Percentiles rank a stretch among this genome's conserved stretches.
These are phyloP conservation scores for Paecilomyces variotii DNA, from an alignment of 2,329 filamentous ascomycete genomes.

Conservation along the genomic window DNA sequence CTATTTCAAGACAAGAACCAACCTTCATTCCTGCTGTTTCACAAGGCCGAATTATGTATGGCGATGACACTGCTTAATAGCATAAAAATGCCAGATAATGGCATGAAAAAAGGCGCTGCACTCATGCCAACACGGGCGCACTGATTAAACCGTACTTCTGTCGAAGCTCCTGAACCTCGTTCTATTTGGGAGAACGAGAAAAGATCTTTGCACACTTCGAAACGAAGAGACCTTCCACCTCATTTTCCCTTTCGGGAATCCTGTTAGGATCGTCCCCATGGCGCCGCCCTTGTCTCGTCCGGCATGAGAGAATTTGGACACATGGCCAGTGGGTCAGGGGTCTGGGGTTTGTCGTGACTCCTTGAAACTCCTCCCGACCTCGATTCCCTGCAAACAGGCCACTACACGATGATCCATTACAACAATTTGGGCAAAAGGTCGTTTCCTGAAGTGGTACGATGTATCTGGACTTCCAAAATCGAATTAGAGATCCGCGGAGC, in stretches of 20 bases:
- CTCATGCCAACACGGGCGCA: neutral
- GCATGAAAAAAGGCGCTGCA: neutral
- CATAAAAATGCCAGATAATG: neutral
- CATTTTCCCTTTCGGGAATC: neutral
- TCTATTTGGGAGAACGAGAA: neutral
- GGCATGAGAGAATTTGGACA: neutral
- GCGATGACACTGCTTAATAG: neutral
- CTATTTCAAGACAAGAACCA: neutral
- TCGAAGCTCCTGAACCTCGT: neutral
- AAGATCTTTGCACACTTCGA: neutral
- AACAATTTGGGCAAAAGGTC: neutral
- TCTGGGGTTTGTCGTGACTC: neutral
- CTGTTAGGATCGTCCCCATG: neutral
- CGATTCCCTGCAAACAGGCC: neutral
- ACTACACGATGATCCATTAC: neutral
- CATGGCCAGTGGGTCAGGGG: neutral
- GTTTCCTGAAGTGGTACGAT: neutral
- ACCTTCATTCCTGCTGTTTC: neutral
- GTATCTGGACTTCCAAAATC: neutral
- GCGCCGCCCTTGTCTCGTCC: neutral
- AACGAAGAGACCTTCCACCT: neutral
- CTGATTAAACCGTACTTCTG: neutral
- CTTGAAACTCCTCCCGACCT: neutral
- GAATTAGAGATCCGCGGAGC: neutral
- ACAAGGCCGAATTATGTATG: neutral